Base-by-base conservation (phyloP, 2,329 filamentous ascomycete species). In the Colletotrichum sansevieriae region DNA sequence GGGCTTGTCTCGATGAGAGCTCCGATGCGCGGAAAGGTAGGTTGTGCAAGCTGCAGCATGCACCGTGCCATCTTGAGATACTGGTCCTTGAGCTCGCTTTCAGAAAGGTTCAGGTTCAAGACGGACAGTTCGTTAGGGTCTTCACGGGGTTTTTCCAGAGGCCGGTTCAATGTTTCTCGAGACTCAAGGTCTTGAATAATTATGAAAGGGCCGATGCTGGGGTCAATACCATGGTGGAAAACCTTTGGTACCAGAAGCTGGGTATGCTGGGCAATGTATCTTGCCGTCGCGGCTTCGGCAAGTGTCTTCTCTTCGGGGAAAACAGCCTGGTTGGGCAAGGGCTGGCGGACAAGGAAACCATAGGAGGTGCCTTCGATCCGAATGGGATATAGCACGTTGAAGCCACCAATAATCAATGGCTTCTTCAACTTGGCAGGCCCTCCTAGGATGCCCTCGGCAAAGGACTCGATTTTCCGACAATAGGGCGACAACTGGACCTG, bases 21-120 rank as follows among this genome's bases (percentile, higher is more conserved):
- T 5, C 81, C 80, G n/a, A 83, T 82, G 44, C 72, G 70, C 35
- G 74, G 46, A 35, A 82, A 77, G 0, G 72, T 75, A 1, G 73
- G 70, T 5, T n/a, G 72, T 9, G 73, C 77, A 3, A 83, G 74
- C 58, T 82, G 75, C 4, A 83, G 73, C 37, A 83, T 20, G 52
- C 81, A 77, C 18, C 76, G 74, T 8, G 80, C 80, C 54, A 82
- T 73, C 59, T 81, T 2, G 13, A 43, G 1, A 18, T 44, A 63
- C 1, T 29, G 6, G 5, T 9, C 15, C n/a, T 29, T 20, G 2
- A 60, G 57, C 12, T 12, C 39, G 18, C 25, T 13, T 8, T 60
- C 43, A 12, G 57, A n/a, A 12, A 60, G 20, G 4, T 60, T 60
- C 6, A 71, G 71, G 33, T 72, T 29, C 47, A 76, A 57, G 13